These are phyloP conservation scores for Heterobasidion occidentale DNA, from an alignment of 1,284 basidiomycete species.

Conservation along the genomic window DNA sequence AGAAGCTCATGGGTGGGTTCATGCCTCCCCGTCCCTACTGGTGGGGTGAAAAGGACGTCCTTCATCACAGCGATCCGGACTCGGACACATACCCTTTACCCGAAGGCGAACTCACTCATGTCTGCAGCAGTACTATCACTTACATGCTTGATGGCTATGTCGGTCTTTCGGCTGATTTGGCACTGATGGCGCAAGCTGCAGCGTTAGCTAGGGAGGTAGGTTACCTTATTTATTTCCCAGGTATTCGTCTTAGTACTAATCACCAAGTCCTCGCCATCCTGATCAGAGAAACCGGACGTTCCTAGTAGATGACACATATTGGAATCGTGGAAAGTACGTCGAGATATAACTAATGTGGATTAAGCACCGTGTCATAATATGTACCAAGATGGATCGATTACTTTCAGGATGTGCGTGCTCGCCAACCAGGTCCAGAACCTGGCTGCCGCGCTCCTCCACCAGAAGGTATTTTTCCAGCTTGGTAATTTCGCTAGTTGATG, in stretches of 20 bases:
- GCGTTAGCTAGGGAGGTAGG: constrained; percentile 56
- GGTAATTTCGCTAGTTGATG: not conserved
- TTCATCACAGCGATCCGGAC: constrained; percentile 32
- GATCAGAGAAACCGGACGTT: constrained; percentile 24
- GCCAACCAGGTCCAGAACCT: constrained; percentile 59
- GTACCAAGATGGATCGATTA: constrained; percentile 52
- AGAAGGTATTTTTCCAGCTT: constrained; percentile 33
- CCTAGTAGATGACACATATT: constrained; percentile 36
- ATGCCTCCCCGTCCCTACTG: constrained; percentile 52
- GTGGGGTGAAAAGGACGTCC: constrained; percentile 41
- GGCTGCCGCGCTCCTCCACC: constrained; percentile 54
- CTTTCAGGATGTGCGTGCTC: constrained; percentile 46
- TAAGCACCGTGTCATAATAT: not conserved
- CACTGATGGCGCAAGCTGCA: constrained; percentile 57
- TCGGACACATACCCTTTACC: constrained; percentile 22
- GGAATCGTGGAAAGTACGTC: constrained; percentile 60
- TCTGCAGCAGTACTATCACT: constrained; percentile 56
- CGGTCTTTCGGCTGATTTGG: constrained; percentile 55
- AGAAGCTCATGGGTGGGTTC: constrained; percentile 35
- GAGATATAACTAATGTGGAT: constrained; percentile 1
- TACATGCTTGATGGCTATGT: constrained; percentile 63
- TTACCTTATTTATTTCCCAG: not conserved
- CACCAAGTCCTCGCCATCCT: not conserved
- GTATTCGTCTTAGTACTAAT: not conserved
- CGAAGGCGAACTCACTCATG: constrained; percentile 22